Evolutionary conservation across 768 basidiomycete genomes (phyloP).

Genomic region (Dacryopinax primogenitus): DNA sequence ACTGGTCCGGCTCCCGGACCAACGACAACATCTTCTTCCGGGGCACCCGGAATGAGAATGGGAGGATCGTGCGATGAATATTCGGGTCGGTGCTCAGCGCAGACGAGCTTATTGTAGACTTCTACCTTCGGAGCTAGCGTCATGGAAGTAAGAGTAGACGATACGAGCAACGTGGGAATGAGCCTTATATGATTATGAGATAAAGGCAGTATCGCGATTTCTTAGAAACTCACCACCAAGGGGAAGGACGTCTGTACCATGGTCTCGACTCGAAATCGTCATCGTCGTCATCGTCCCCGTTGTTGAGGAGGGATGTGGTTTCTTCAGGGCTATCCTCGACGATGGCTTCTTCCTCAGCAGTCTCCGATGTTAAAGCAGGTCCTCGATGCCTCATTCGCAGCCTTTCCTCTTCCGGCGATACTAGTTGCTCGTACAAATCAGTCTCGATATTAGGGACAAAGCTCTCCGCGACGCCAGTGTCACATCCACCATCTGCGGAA

Average conservation of each 20-base stretch:
- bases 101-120: constrained; percentile 60
- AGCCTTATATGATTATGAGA: constrained; percentile 36
- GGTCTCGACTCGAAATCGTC: constrained; percentile 25
- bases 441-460: neutral
- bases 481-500: neutral
- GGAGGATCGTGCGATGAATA: constrained; percentile 22
- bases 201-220: neutral
- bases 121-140: constrained; percentile 60
- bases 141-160: constrained; percentile 41
- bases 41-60: neutral
- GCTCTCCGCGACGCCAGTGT: neutral
- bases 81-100: constrained; percentile 52
- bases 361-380: neutral
- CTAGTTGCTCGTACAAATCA: neutral
- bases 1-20: neutral
- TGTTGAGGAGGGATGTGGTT: neutral
- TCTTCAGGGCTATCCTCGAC: constrained; percentile 1
- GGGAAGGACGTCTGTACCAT: constrained; percentile 67
- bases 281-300: neutral
- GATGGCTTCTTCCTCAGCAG: neutral
- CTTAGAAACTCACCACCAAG: constrained; percentile 44
- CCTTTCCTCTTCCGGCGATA: neutral
- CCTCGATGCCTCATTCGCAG: neutral
- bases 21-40: neutral
- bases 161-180: constrained; percentile 40